Evolutionary conservation across 1,139 yeast species (phyloP), one percentile per base, ranked within the genome.

Genomic region (Yamadazyma trypodendri): DNA sequence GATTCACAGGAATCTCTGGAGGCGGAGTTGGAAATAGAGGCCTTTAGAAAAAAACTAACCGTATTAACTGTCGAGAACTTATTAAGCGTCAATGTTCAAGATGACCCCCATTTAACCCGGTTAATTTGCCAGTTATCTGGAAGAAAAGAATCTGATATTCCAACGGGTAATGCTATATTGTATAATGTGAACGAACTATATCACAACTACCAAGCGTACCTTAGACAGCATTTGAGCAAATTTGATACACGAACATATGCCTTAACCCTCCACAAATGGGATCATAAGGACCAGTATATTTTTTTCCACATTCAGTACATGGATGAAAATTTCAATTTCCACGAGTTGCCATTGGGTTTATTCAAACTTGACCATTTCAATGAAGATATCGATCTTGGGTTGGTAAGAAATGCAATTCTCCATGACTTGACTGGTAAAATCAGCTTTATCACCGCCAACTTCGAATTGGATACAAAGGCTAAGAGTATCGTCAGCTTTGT

Each of bases 211-310:
- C 55, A 54, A 32, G 44, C 38, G 12, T 54, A 53, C 32, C 55
- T 56, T 33, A 40, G 40, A n/a, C 32, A 44, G 12, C 52, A 48
- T 32, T 56, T 58, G 32, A 31, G 32, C n/a, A 41, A 34, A 13
- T 35, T 40, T 4, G 36, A 38, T 11, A 41, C 45, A 17, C 30
- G 44, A n/a, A 42, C 40, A 20, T 42, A 56, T 11, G 45, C 55
- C 2, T 31, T 60, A 9, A 52, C 60, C 3, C 46, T 52, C 25
- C 60, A 59, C 42, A 47, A 52, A 28, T 57, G 60, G 60, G 39
- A 44, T n/a, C 46, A 46, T 17, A 33, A 38, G 4, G 37, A 47
- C 10, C 49, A 52, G 6, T 51, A 44, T 34, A 42, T 56, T 9
- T 55, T 57, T 35, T 41, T 52, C 20, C 48, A 52, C 34, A 45